Percentiles rank a stretch among this genome's conserved stretches.
phyloP scores from a whole-genome alignment of 345 rosid genomes.

The Eucalyptus decipiens region DNA sequence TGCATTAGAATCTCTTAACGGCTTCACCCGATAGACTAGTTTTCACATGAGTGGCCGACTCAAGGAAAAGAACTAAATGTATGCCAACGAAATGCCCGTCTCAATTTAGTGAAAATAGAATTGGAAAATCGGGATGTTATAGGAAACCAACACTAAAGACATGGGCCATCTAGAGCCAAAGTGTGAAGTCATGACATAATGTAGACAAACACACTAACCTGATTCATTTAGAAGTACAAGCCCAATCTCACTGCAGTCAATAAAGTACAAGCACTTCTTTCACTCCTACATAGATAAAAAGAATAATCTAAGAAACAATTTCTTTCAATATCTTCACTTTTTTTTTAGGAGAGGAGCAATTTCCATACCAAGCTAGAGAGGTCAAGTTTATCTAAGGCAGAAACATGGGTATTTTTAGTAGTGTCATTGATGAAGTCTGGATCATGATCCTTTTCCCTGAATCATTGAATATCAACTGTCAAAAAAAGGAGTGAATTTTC shows the following conservation, averaged over 20 bases:
- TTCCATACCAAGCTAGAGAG: slow-evolving; percentile 57
- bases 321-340: neutral
- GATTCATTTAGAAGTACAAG: slow-evolving; percentile 54
- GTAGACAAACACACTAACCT: slow-evolving; percentile 23
- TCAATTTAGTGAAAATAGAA: too few relatives aligned
- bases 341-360: neutral
- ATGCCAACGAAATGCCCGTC: too few relatives aligned
- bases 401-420: slow-evolving; percentile 24
- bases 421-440: slow-evolving; percentile 22
- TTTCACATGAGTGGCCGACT: too few relatives aligned
- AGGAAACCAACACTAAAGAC: neutral
- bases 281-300: slow-evolving; percentile 44
- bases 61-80: too few relatives aligned
- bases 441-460: too few relatives aligned
- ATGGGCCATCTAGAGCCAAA: neutral
- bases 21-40: too few relatives aligned
- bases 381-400: slow-evolving; percentile 32
- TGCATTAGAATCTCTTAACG: too few relatives aligned
- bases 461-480: too few relatives aligned
- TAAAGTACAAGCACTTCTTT: slow-evolving; percentile 58
- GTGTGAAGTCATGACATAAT: neutral
- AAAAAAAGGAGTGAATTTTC: too few relatives aligned
- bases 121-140: too few relatives aligned
- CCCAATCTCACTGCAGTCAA: slow-evolving; percentile 87
- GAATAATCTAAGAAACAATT: neutral